phyloP scores from a whole-genome alignment of 306 rosid genomes.

The Rosa persica region DNA sequence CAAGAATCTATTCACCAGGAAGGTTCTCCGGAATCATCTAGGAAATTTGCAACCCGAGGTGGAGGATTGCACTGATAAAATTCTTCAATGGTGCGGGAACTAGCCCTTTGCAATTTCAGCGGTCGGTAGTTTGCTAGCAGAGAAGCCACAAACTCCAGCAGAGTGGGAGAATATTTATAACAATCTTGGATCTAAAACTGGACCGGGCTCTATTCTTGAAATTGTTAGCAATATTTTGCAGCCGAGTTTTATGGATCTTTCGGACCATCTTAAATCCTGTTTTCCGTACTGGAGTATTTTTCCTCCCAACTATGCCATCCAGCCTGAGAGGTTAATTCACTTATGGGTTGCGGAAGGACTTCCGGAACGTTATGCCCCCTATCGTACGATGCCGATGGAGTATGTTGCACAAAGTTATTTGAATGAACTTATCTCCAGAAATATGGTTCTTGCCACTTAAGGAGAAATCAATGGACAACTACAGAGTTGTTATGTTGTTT shows the following conservation, averaged over 20 bases:
- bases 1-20: not conserved
- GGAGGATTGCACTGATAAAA: not conserved
- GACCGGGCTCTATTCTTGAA: not conserved
- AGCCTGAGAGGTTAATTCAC: slow-evolving; percentile 10
- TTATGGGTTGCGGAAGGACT: slow-evolving; percentile 4
- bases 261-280: not conserved
- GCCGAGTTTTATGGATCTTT: not conserved
- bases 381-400: too few relatives aligned
- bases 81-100: not conserved
- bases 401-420: not conserved
- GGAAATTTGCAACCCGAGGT: not conserved
- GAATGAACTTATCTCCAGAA: not conserved
- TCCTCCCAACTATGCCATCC: not conserved
- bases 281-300: not conserved
- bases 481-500: not conserved
- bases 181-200: not conserved
- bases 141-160: not conserved
- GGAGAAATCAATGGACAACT: slow-evolving; percentile 1
- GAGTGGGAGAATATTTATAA: not conserved
- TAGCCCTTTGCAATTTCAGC: not conserved
- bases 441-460: not conserved
- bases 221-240: not conserved
- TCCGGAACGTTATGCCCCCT: not conserved
- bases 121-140: not conserved
- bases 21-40: not conserved